phyloP scores from a whole-genome alignment of 2,329 filamentous ascomycete genomes.

The Cercospora berteroae region DNA sequence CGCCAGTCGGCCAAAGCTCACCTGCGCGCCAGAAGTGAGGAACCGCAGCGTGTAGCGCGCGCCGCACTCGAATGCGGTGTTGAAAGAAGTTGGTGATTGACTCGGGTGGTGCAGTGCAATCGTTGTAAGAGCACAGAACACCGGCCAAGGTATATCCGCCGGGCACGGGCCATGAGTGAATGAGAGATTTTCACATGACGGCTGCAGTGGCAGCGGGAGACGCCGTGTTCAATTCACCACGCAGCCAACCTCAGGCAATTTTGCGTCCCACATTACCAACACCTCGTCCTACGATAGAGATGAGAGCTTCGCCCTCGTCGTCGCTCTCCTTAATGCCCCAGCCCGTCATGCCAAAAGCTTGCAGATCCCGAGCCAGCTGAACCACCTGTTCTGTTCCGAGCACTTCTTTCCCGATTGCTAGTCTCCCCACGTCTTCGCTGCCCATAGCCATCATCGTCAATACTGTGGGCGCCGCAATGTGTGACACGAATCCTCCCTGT shows the following conservation, averaged over 20 bases:
- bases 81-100: not conserved
- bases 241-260: constrained; percentile 53
- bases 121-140: not conserved
- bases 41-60: not conserved
- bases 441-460: constrained; percentile 97
- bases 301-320: constrained; percentile 66
- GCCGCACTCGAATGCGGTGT: not conserved
- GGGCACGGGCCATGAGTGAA: not conserved
- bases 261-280: constrained; percentile 95
- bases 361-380: constrained; percentile 77
- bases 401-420: constrained; percentile 78
- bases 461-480: constrained; percentile 69
- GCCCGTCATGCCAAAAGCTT: constrained; percentile 81
- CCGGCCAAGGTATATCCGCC: not conserved
- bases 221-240: constrained; percentile 1
- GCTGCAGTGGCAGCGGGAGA: not conserved
- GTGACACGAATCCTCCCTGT: constrained; percentile 77
- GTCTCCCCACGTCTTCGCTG: constrained; percentile 85
- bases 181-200: constrained; percentile 3
- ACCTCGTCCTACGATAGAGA: constrained; percentile 89
- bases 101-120: not conserved
- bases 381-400: constrained; percentile 78
- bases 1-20: constrained; percentile 2
- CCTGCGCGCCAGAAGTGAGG: constrained; percentile 8
- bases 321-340: constrained; percentile 80